These are phyloP conservation scores for Xylariaceae sp. DNA, from an alignment of 2,329 filamentous ascomycete genomes.

Conservation along the genomic window DNA sequence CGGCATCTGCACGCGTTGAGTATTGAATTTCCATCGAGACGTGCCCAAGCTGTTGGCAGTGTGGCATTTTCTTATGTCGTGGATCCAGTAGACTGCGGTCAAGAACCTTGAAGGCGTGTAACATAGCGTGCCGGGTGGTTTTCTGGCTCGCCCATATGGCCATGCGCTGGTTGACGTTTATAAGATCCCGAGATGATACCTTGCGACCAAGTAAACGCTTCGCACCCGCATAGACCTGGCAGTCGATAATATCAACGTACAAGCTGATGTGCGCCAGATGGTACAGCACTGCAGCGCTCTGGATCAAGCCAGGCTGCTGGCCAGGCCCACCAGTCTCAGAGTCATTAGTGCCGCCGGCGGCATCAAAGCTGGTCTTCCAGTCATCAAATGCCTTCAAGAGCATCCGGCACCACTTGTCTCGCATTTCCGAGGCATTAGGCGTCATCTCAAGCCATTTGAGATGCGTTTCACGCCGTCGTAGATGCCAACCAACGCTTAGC, in stretches of 20 bases:
- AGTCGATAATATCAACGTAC: constrained; percentile 84
- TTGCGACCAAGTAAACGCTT: constrained; percentile 72
- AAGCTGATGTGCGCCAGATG: constrained; percentile 86
- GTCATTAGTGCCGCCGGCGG: constrained; percentile 48
- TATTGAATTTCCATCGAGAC: constrained; percentile 50
- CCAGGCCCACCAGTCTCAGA: constrained; percentile 33
- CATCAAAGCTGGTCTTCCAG: constrained; percentile 83
- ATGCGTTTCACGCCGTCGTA: constrained; percentile 82
- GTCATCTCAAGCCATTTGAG: constrained; percentile 72
- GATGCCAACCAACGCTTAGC: constrained; percentile 87
- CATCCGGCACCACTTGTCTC: constrained; percentile 75
- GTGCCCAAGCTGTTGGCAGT: constrained; percentile 21
- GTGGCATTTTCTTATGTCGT: constrained; percentile 31
- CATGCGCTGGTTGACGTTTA: constrained; percentile 71
- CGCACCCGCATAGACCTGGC: constrained; percentile 82
- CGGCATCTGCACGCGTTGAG: constrained; percentile 70
- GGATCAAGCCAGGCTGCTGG: constrained; percentile 65
- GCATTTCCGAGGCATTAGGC: constrained; percentile 53
- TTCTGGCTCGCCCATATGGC: constrained; percentile 71
- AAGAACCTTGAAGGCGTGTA: constrained; percentile 80
- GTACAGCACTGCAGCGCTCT: constrained; percentile 76
- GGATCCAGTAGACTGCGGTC: constrained; percentile 65
- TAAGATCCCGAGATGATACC: constrained; percentile 72
- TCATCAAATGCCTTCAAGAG: constrained; percentile 77
- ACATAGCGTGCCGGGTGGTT: constrained; percentile 74